Conservation (phyloP, 768 basidiomycete species). For the Psilocybe cyanescens region DNA sequence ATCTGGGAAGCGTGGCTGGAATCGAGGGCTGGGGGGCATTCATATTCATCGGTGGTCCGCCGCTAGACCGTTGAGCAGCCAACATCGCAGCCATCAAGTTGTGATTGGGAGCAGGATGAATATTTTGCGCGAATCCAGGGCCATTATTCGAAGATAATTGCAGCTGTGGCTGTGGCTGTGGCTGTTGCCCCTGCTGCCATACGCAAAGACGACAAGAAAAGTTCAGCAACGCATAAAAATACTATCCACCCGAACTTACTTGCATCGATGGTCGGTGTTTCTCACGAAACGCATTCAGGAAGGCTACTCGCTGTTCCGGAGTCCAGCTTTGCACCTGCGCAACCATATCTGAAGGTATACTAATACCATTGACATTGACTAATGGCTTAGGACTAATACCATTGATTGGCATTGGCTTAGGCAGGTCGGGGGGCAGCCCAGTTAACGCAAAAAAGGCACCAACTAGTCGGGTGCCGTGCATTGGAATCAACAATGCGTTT, state of each 20-base stretch:
- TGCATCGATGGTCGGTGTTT: background rate
- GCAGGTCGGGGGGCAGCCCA: conserved; percentile 51
- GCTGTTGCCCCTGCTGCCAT: conserved; percentile 14
- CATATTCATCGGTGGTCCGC: conserved; percentile 15
- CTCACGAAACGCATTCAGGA: background rate
- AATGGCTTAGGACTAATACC: background rate
- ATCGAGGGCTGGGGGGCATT: conserved; percentile 18
- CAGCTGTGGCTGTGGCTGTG: conserved; percentile 28
- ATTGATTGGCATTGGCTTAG: conserved; percentile 3
- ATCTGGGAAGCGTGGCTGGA: background rate
- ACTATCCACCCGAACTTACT: background rate
- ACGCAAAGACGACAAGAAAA: background rate
- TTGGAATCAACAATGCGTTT: conserved; percentile 52
- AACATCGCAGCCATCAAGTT: background rate
- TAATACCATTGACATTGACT: conserved; percentile 2
- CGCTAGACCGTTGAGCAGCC: background rate
- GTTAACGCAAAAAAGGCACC: conserved; percentile 55
- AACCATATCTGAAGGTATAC: too few species aligned
- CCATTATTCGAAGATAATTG: conserved; percentile 22
- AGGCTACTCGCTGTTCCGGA: conserved; percentile 15
- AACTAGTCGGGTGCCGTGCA: conserved; percentile 32
- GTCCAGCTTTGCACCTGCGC: conserved; percentile 12
- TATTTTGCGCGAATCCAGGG: background rate
- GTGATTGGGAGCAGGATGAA: background rate
- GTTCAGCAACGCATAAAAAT: too few species aligned